These are phyloP conservation scores for Paramecium octaurelia DNA, from an alignment of 73 alveolate genomes.

Conservation along the genomic window DNA sequence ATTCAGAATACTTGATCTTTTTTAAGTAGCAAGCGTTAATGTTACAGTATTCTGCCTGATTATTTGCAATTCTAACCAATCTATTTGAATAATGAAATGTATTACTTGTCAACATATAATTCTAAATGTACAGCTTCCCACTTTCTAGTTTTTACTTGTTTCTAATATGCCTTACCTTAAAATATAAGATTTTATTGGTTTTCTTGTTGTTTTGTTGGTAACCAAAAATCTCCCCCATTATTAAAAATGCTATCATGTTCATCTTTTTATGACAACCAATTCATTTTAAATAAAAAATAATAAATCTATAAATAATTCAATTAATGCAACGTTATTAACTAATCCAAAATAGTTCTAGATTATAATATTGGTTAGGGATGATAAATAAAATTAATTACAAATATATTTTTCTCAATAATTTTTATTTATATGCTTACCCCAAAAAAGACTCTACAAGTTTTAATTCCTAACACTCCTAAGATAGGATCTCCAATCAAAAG, in stretches of 20 bases:
- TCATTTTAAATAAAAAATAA: not conserved
- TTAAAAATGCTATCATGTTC: not conserved
- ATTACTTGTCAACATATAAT: constrained; percentile 47
- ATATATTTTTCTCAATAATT: not conserved
- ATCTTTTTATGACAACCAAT: not conserved
- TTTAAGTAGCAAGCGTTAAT: constrained; percentile 50
- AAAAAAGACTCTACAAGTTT: not conserved
- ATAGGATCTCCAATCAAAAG: not conserved
- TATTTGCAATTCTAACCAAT: not conserved
- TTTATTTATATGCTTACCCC: not conserved
- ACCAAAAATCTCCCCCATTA: constrained; percentile 12
- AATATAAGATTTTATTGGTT: not conserved
- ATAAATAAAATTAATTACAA: not conserved
- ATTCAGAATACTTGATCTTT: constrained; percentile 51
- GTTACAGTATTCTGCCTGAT: not conserved
- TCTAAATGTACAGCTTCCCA: constrained; percentile 60
- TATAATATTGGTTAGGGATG: not conserved
- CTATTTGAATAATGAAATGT: not conserved
- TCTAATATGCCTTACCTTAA: not conserved
- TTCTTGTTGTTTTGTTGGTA: not conserved
- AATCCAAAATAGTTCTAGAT: not conserved
- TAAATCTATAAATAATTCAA: not conserved
- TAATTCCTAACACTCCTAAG: not conserved
- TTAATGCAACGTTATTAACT: not conserved
- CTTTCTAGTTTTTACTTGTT: constrained; percentile 29